These are phyloP conservation scores for Metschnikowia gelsemii DNA, from an alignment of 805 yeast genomes.

Conservation along the genomic window DNA sequence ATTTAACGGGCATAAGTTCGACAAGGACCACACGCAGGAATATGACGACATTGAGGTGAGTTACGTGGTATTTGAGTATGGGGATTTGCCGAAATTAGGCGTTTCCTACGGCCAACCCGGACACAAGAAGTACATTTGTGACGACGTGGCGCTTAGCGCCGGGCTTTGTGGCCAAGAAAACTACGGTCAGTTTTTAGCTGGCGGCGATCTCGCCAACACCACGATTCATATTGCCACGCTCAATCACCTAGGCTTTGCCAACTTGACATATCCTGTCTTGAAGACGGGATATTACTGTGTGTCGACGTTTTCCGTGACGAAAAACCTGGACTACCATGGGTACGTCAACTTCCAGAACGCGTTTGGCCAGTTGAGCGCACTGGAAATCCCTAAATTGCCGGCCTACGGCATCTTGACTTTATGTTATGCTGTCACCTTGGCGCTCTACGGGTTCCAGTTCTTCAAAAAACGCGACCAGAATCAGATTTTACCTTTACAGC, in stretches of 20 bases:
- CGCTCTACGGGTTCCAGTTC: slow-evolving; percentile 82
- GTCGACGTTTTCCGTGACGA: slow-evolving; percentile 55
- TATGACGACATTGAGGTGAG: slow-evolving; percentile 50
- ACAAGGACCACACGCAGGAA: slow-evolving; percentile 21
- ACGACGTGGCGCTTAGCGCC: slow-evolving; percentile 57
- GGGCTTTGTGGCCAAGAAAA: slow-evolving; percentile 52
- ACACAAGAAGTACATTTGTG: slow-evolving; percentile 65
- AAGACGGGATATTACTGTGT: slow-evolving; percentile 93
- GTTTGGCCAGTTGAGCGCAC: slow-evolving; percentile 83
- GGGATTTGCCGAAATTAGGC: slow-evolving; percentile 73
- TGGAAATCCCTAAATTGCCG: slow-evolving; percentile 88
- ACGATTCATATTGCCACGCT: slow-evolving; percentile 58
- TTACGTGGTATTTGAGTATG: slow-evolving; percentile 78
- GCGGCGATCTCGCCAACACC: slow-evolving; percentile 45
- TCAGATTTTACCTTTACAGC: slow-evolving; percentile 86
- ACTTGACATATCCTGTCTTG: slow-evolving; percentile 60
- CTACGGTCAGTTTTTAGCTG: slow-evolving; percentile 62
- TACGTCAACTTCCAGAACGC: slow-evolving; percentile 86
- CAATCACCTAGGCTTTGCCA: slow-evolving; percentile 56
- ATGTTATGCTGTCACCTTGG: slow-evolving; percentile 75
- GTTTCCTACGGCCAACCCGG: slow-evolving; percentile 34
- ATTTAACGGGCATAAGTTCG: slow-evolving; percentile 30
- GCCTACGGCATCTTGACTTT: slow-evolving; percentile 84
- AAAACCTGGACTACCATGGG: slow-evolving; percentile 53
- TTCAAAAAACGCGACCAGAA: slow-evolving; percentile 70